Base-by-base conservation (phyloP, 805 yeast species). In the Yarrowia phangngaensis region DNA sequence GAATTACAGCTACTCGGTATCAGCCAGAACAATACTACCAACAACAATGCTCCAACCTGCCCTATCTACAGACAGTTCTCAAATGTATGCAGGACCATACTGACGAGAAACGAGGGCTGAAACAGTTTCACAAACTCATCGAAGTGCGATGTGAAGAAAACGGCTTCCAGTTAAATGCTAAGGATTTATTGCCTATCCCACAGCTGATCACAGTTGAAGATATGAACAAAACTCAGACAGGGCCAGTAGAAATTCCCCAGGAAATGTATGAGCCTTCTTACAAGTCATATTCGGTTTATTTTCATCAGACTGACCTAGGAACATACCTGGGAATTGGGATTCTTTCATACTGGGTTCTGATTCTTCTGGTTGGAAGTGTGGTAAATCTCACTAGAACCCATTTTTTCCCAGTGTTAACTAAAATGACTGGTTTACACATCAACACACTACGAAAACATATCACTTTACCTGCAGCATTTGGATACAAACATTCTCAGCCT, bases 401-500 rank as follows among this genome's bases (percentile, higher is more conserved):
- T 4, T 16, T 41, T 14, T 30, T 30, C 17, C 48, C 34, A 2
- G 17, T 30, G 22, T 16, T 41, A 20, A 29, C 27, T 20, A 20
- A 20, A 14, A 12, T 41, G 35, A 41, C 48, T 20, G 35, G 35
- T 16, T 22, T 29, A 6, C 35, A 29, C 11, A 20, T 41, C 35
- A 41, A 29, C 35, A 29, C 35, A 8, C 17, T 66, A 12, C 56
- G 68, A 13, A 58, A 58, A 41, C 51, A 60, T 46, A 38, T 70
- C 8, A 46, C 64, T 3, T 50, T 68, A 22, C 72, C 74, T 2
- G 71, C 74, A 0, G 51, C 64, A 24, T 60, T 65, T 32, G 61
- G 60, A 11, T 51, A 55, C 17, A 47, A 60, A 16, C 71, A 66
- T 48, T 63, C 66, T 59, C 41, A 51, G 13, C 53, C 53, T 16